Conservation (phyloP, 768 basidiomycete genomes). For the Trametes villosa region DNA sequence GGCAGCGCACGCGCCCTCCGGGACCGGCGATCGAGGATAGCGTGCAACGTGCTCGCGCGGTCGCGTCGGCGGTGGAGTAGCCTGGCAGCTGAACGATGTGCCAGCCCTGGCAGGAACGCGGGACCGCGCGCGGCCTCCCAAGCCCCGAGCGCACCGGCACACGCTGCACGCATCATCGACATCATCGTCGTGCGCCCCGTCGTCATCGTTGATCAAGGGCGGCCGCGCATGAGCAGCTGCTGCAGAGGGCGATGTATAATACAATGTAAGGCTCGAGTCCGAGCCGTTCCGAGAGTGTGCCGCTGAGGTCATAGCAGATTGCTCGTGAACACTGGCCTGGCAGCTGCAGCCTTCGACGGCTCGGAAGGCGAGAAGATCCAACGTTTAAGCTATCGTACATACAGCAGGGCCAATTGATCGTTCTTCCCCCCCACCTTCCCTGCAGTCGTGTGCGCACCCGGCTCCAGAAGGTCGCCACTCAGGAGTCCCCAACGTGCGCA, state of each 20-base stretch:
- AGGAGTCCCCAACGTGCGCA: too few relatives aligned
- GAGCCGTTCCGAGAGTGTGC: neutral
- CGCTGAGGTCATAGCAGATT: neutral
- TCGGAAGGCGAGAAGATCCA: neutral
- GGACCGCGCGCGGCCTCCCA: neutral
- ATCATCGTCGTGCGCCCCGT: too few relatives aligned
- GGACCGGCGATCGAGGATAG: slow-evolving; percentile 3
- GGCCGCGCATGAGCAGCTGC: neutral
- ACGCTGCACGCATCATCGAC: neutral
- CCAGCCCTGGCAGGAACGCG: neutral
- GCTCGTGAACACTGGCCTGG: neutral
- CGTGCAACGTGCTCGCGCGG: slow-evolving; percentile 3
- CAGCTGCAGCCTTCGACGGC: neutral
- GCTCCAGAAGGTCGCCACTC: neutral
- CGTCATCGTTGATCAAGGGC: too few relatives aligned
- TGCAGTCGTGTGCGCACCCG: neutral
- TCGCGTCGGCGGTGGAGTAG: slow-evolving; percentile 12
- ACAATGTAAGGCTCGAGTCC: neutral
- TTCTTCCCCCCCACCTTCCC: neutral
- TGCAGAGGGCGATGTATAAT: neutral
- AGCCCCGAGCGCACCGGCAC: neutral
- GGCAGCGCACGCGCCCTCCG: neutral
- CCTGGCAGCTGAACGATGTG: slow-evolving; percentile 11
- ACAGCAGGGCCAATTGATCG: slow-evolving; percentile 1
- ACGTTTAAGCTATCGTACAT: neutral